These are phyloP conservation scores for Oropetium thomaeum DNA, from an alignment of 176 grass and related monocot species.

Conservation along the genomic window DNA sequence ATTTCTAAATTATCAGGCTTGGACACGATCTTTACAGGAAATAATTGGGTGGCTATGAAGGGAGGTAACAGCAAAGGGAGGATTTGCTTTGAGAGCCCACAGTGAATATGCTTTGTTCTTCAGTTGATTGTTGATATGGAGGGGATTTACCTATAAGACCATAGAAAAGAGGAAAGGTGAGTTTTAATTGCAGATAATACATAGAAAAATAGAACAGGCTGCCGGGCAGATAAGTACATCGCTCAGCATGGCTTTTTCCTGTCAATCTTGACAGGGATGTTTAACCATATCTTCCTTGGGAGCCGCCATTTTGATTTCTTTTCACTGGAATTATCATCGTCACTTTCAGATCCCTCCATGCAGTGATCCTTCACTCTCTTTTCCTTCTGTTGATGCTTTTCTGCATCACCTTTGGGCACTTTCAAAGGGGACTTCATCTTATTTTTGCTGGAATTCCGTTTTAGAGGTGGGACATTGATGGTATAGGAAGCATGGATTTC, in stretches of 20 bases:
- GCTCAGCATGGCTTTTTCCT: slow-evolving; percentile 82
- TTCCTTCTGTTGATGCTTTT: slow-evolving; percentile 41
- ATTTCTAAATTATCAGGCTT: slow-evolving; percentile 14
- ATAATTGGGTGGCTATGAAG: slow-evolving; percentile 11
- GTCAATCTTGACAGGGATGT: slow-evolving; percentile 91
- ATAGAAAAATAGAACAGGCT: slow-evolving; percentile 1
- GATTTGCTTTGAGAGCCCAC: background rate
- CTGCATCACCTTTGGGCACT: slow-evolving; percentile 40
- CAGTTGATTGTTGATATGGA: background rate
- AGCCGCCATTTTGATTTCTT: slow-evolving; percentile 59
- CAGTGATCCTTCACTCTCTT: slow-evolving; percentile 61
- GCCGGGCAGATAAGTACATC: slow-evolving; percentile 33
- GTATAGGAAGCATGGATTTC: slow-evolving; percentile 86
- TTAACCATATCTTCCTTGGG: slow-evolving; percentile 79
- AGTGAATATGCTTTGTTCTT: slow-evolving; percentile 8
- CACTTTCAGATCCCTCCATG: slow-evolving; percentile 34
- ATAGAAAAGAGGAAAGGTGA: background rate
- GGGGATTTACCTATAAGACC: slow-evolving; percentile 19
- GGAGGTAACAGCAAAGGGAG: background rate
- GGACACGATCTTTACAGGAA: slow-evolving; percentile 30
- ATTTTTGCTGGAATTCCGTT: slow-evolving; percentile 64
- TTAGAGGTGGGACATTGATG: slow-evolving; percentile 49
- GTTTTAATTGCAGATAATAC: background rate
- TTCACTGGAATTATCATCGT: slow-evolving; percentile 43
- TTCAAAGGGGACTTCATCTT: slow-evolving; percentile 60